Evolutionary conservation across 2,329 filamentous ascomycete species (phyloP).

Genomic region (Phoma sp.): DNA sequence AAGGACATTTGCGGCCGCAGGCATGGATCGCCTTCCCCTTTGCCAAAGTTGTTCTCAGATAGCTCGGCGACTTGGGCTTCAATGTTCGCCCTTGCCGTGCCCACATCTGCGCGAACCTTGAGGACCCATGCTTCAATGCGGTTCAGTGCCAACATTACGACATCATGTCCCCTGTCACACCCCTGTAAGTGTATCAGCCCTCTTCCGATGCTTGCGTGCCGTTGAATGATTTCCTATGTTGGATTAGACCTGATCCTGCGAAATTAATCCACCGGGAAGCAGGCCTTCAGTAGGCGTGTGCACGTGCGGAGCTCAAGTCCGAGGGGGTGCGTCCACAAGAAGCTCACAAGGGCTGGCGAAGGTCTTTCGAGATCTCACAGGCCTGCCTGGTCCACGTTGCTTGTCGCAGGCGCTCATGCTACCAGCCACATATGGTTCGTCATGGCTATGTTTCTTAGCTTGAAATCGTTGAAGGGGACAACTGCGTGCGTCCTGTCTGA

Average conservation of each 20-base stretch:
- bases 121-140: conserved; percentile 79
- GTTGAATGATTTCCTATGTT: neutral
- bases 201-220: neutral
- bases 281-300: conserved; percentile 60
- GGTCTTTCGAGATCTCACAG: conserved; percentile 64
- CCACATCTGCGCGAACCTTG: conserved; percentile 63
- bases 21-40: conserved; percentile 41
- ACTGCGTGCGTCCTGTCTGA: conserved; percentile 21
- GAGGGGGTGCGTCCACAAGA: conserved; percentile 21
- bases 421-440: neutral
- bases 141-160: conserved; percentile 72
- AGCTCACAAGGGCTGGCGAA: conserved; percentile 57
- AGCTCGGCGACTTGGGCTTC: conserved; percentile 16
- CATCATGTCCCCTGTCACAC: conserved; percentile 81
- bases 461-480: conserved; percentile 21
- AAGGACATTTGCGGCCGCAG: conserved; percentile 64
- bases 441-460: conserved; percentile 5
- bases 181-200: conserved; percentile 50
- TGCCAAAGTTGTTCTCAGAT: conserved; percentile 47
- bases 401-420: conserved; percentile 15
- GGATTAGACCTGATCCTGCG: neutral
- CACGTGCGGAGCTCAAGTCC: conserved; percentile 35
- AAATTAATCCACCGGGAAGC: conserved; percentile 65
- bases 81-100: conserved; percentile 21
- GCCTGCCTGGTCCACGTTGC: conserved; percentile 52